These are phyloP conservation scores for Alliaria petiolata DNA, from an alignment of 345 rosid genomes.

Conservation along the genomic window DNA sequence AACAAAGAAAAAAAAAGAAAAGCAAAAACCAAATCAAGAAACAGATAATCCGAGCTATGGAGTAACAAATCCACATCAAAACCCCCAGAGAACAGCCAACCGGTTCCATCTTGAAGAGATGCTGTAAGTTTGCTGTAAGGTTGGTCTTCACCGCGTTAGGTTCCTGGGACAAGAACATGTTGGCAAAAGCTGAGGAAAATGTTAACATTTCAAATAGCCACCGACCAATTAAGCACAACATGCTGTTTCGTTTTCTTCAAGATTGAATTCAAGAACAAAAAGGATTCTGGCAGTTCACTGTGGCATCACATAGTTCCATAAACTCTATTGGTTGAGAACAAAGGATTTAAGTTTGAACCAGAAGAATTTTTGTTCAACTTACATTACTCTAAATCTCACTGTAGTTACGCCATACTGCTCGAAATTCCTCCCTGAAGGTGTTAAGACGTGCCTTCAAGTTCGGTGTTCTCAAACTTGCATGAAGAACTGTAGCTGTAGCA, in stretches of 20 bases:
- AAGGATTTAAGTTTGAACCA: not conserved
- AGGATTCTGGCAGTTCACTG: not conserved
- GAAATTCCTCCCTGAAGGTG: constrained; percentile 95
- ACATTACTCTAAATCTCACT: constrained; percentile 68
- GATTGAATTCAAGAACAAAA: too few species aligned
- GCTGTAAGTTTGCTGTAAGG: not conserved
- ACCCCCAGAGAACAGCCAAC: not conserved
- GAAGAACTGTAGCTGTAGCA: constrained; percentile 67
- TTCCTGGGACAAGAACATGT: not conserved
- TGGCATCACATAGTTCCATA: not conserved
- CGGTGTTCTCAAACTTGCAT: constrained; percentile 95
- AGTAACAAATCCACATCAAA: not conserved
- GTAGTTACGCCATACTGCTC: constrained; percentile 97
- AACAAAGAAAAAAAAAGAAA: not conserved
- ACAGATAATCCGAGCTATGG: not conserved
- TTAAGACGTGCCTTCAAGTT: constrained; percentile 95
- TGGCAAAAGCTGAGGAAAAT: too few species aligned
- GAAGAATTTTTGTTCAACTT: constrained; percentile 27
- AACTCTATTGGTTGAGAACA: not conserved
- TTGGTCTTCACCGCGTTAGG: not conserved
- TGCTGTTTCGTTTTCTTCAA: not conserved
- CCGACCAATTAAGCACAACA: not conserved
- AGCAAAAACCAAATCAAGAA: not conserved
- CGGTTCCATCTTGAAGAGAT: not conserved
- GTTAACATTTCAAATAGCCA: not conserved